Evolutionary conservation across 1,139 yeast species (phyloP), one percentile per base, ranked within the genome.

Genomic region (Diutina scorzettiae): DNA sequence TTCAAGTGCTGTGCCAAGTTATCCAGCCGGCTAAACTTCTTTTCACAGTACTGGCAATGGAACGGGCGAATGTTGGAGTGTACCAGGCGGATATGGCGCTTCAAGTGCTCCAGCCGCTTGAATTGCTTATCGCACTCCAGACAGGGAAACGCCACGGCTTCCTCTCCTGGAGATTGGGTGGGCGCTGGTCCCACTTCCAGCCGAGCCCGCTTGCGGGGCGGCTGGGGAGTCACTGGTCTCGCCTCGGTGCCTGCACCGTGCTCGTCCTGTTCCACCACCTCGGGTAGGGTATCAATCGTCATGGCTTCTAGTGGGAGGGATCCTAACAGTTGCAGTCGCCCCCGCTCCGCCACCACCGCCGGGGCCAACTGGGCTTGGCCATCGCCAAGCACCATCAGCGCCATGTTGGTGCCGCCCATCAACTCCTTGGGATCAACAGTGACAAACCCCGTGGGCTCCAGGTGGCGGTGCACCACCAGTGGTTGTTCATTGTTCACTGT

Each of bases 1-100:
- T 69, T 69, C 51, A 68, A 59, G 53, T 69, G 76, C 50, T 69
- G 74, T 11, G 73, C 71, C 53, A 69, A 61, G 49, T 69, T 70
- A 53, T 70, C 76, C 12, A 66, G 60, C 45, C 76, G 52, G 45
- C 66, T 60, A 47, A 70, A 70, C 53, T 66, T 67, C 60, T 69
- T 69, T 29, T 69, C 73, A 52, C 76, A 70, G 49, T 62, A 64
- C 46, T 64, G 64, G 54, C 76, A 70, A 46, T 65, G 71, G 56
- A 66, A 69, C 1, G 76, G 75, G 24, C 73, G 55, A 43, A 66
- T 65, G 48, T 66, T 67, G 14, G 71, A 64, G 51, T 69, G 76
- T 24, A 70, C 76, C 3, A 72, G 66, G 45, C 76, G 52, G 37
- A 66, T 60, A 48, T 70, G 75, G 44, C 75, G 56, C 52, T 69